Evolutionary conservation across 78 protist genomes (phyloP).

Genomic region (Pigoraptor vietnamica): DNA sequence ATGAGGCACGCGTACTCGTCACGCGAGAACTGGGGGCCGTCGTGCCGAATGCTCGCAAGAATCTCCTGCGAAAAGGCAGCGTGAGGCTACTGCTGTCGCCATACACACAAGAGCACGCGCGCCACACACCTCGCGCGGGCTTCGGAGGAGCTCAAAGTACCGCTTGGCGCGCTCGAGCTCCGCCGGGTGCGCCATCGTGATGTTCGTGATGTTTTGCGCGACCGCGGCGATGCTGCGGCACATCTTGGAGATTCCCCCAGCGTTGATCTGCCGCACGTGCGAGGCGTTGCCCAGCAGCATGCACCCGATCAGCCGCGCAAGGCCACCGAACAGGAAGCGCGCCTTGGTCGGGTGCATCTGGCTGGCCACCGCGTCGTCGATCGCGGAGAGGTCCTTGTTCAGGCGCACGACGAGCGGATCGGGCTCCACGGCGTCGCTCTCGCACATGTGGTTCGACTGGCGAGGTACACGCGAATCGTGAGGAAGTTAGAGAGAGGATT

Average conservation of each 20-base stretch:
- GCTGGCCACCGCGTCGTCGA: not conserved
- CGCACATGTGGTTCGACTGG: not conserved
- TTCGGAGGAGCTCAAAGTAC: not conserved
- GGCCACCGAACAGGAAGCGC: not conserved
- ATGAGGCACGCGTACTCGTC: not conserved
- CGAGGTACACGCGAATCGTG: no score
- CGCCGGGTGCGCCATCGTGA: not conserved
- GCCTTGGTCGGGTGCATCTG: not conserved
- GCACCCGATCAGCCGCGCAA: not conserved
- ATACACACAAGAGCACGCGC: not conserved
- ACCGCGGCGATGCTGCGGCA: not conserved
- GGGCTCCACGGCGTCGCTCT: not conserved
- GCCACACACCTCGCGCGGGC: not conserved
- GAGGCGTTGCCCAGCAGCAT: not conserved
- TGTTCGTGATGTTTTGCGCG: not conserved
- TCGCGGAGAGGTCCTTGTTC: not conserved
- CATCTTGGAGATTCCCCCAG: not conserved
- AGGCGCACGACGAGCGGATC: not conserved
- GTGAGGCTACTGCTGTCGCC: no score
- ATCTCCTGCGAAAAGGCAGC: no score
- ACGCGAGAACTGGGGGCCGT: not conserved
- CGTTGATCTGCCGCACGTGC: not conserved
- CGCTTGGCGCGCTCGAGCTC: not conserved
- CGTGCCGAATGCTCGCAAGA: not conserved
- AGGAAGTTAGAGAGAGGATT: no score